Conservation (phyloP, 1,139 yeast genomes). For the Maudiozyma humilis region DNA sequence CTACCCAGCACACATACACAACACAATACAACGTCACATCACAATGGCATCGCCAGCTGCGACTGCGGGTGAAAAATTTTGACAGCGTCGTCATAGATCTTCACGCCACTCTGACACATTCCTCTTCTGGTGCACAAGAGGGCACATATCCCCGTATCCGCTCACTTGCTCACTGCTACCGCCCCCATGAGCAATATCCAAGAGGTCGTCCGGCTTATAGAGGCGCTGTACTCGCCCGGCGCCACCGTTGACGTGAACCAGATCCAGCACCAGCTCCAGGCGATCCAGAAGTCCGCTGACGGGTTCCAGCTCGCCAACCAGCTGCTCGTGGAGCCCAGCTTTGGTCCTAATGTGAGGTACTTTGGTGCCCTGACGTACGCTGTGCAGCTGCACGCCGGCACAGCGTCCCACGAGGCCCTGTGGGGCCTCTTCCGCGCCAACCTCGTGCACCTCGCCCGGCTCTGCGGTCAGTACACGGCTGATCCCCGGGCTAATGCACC, state of each 20-base stretch:
- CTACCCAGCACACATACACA: too few species aligned
- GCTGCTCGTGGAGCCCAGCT: constrained; percentile 34
- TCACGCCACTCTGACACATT: too few species aligned
- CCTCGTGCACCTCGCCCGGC: constrained; percentile 20
- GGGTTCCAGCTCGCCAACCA: constrained; percentile 47
- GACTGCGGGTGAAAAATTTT: too few species aligned
- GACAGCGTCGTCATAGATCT: too few species aligned
- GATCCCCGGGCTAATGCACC: constrained; percentile 13
- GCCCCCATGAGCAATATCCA: constrained; percentile 18
- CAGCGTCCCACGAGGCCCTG: constrained; percentile 16
- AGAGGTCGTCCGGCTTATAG: constrained; percentile 25
- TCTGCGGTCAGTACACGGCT: constrained; percentile 13
- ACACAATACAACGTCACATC: too few species aligned
- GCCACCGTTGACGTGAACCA: constrained; percentile 36
- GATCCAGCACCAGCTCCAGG: constrained; percentile 47
- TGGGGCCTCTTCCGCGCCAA: constrained; percentile 25
- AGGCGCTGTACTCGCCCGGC: constrained; percentile 25
- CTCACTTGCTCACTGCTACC: too few species aligned
- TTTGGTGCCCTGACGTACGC: constrained; percentile 70
- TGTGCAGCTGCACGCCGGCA: constrained; percentile 39
- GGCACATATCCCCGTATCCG: too few species aligned
- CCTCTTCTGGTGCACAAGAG: too few species aligned
- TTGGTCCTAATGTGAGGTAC: constrained; percentile 47
- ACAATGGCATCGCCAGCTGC: too few species aligned
- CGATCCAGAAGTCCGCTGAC: constrained; percentile 44